phyloP scores from a whole-genome alignment of 164 flowering plant genomes.

The Nymphaea colorata region DNA sequence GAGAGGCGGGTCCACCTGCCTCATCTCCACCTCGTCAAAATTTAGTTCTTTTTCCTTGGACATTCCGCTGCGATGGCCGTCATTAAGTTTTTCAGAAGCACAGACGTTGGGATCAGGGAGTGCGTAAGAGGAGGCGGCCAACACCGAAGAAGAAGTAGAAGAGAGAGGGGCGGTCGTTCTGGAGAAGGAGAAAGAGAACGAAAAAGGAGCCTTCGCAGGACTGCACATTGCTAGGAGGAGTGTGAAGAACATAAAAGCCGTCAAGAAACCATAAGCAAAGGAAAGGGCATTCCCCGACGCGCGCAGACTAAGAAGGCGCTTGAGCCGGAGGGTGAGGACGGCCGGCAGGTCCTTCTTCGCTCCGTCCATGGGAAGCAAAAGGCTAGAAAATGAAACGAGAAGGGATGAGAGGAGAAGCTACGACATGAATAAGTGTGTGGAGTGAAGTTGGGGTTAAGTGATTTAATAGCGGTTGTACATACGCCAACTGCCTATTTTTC shows the following conservation, averaged over 20 bases:
- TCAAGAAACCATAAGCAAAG: conserved; percentile 43
- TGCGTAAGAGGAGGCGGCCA: conserved; percentile 41
- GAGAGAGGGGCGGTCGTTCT: conserved; percentile 1
- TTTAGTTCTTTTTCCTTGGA: background rate
- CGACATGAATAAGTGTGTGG: too few species aligned
- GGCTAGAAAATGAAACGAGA: too few species aligned
- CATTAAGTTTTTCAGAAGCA: conserved; percentile 14
- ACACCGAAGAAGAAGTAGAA: conserved; percentile 8
- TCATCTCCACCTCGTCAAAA: background rate
- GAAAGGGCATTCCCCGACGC: too few species aligned
- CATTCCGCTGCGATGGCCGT: too few species aligned
- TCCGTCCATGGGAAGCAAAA: too few species aligned
- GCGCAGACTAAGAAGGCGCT: too few species aligned
- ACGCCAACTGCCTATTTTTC: too few species aligned
- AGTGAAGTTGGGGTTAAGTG: too few species aligned
- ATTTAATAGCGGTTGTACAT: too few species aligned
- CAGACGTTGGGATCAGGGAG: conserved; percentile 28
- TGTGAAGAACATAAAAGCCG: conserved; percentile 49
- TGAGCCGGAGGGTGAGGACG: too few species aligned
- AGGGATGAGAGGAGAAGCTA: too few species aligned
- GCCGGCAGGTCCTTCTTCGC: too few species aligned
- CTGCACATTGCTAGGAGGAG: conserved; percentile 52
- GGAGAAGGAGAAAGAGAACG: conserved; percentile 33
- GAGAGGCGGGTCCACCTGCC: background rate
- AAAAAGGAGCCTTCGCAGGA: conserved; percentile 40